These are phyloP conservation scores for Eimeria mitis DNA, from an alignment of 169 alveolate species.

Conservation along the genomic window DNA sequence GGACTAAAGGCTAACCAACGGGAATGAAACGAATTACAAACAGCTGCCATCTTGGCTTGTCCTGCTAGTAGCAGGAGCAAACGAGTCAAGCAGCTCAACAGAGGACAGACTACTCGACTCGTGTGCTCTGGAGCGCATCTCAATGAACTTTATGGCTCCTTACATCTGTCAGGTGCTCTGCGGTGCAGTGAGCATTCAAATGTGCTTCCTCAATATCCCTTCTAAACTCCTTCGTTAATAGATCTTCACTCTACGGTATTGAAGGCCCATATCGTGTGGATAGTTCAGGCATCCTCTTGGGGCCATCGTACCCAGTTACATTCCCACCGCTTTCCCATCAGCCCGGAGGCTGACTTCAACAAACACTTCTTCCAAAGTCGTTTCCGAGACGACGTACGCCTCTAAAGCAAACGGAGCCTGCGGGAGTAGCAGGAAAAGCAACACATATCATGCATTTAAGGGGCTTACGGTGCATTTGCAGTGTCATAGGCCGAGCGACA, in stretches of 20 bases:
- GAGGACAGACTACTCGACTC: neutral
- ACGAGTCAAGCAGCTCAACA: neutral
- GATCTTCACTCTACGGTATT: neutral
- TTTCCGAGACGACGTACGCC: slow-evolving; percentile 57
- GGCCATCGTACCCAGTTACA: neutral
- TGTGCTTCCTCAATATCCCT: neutral
- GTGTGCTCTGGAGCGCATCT: neutral
- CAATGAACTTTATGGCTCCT: neutral
- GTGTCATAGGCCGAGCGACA: neutral
- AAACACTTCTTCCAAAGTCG: slow-evolving; percentile 60
- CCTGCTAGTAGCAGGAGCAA: neutral
- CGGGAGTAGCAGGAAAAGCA: slow-evolving; percentile 1
- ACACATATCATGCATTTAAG: neutral
- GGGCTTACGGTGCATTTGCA: neutral
- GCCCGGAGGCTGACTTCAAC: slow-evolving; percentile 54
- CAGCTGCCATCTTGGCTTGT: neutral
- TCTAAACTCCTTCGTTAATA: neutral
- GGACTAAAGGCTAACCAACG: neutral
- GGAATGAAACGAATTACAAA: neutral
- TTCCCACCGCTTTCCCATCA: neutral
- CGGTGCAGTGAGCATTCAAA: neutral
- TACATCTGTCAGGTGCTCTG: neutral
- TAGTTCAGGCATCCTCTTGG: neutral
- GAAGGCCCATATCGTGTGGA: neutral
- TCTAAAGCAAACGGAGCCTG: slow-evolving; percentile 60